Evolutionary conservation across 2,329 filamentous ascomycete genomes (phyloP), one percentile per base, ranked within the genome.

Genomic region (Elsinoe arachidis): DNA sequence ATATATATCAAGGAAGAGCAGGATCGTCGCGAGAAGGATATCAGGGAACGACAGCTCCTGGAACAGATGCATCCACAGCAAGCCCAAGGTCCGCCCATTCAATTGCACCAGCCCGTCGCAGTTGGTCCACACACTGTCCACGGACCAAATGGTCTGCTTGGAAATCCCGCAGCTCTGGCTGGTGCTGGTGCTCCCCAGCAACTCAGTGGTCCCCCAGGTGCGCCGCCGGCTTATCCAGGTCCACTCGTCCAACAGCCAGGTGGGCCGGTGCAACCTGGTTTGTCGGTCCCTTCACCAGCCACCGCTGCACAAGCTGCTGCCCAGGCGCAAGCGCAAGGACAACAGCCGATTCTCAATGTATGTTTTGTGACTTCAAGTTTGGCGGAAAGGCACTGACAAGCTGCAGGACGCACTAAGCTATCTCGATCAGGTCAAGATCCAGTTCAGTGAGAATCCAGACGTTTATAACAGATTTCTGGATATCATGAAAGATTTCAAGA

Each of bases 401-500:
- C 6, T n/a, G 7, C 17, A 83, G 80, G 85, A 88, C 73, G 93
- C 93, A 33, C 80, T 99, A 44, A 96, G 90, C 67, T 99, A 99
- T 68, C 82, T 99, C 21, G 93, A 99, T 68, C 93, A 97, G 72
- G 93, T 99, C 62, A 99, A 99, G 73, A 91, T 97, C 26, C 91
- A 96, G 68, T 99, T 99, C 65, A 88, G 90, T 60, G 92, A 97
- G 62, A 90, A 96, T 64, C 91, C 93, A 3, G 92, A 97, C 71
- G 93, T 99, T 0, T 99, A 99, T 68, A 97, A 97, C 67, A 81
- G 88, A 37, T 97, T 99, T 66, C 76, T 99, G 46, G 93, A 99
- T 65, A 99, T 99, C 51, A 99, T 99, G 93, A 99, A 99, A 69
- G 93, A 99, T 66, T 99, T 99, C 72, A 99, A 99, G 74, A 96